A percentile compares a stretch with the other conserved stretches of the same genome.
phyloP scores from a whole-genome alignment of 1,284 basidiomycete species.

The Ustilago hordei region DNA sequence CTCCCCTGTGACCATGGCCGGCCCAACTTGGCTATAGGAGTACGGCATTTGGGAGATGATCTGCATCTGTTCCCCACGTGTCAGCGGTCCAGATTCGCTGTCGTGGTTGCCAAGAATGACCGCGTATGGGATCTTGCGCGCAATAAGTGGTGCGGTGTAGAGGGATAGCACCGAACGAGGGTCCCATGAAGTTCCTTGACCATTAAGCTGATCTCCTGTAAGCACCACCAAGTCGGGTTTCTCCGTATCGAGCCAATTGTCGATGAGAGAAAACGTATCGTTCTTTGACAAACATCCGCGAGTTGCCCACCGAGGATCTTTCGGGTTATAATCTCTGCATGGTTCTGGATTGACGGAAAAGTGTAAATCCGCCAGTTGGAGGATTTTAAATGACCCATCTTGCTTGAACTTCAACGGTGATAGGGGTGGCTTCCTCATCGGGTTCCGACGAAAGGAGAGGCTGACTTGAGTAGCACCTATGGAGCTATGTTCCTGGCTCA shows the following conservation, averaged over 20 bases:
- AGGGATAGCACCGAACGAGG: constrained; percentile 85
- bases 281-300: constrained; percentile 50
- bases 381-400: constrained; percentile 64
- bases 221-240: constrained; percentile 86
- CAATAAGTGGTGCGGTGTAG: constrained; percentile 81
- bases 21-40: constrained; percentile 82
- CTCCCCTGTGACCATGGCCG: constrained; percentile 76
- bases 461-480: constrained; percentile 32
- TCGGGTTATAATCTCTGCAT: constrained; percentile 53
- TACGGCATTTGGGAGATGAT: constrained; percentile 83
- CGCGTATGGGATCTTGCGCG: constrained; percentile 85
- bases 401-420: constrained; percentile 39
- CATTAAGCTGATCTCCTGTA: constrained; percentile 70
- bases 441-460: constrained; percentile 51
- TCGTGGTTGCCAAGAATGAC: constrained; percentile 88
- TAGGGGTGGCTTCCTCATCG: constrained; percentile 26
- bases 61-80: constrained; percentile 74
- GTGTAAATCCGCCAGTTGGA: constrained; percentile 66
- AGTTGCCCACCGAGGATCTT: constrained; percentile 26
- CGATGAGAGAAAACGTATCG: constrained; percentile 52
- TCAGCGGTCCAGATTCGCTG: constrained; percentile 53
- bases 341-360: constrained; percentile 57
- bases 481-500: constrained; percentile 29
- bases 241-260: constrained; percentile 75
- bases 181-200: constrained; percentile 87